Evolutionary conservation across 1,139 yeast species (phyloP), one percentile per base, ranked within the genome.

Genomic region (Hemisphaericaspora subhashii): DNA sequence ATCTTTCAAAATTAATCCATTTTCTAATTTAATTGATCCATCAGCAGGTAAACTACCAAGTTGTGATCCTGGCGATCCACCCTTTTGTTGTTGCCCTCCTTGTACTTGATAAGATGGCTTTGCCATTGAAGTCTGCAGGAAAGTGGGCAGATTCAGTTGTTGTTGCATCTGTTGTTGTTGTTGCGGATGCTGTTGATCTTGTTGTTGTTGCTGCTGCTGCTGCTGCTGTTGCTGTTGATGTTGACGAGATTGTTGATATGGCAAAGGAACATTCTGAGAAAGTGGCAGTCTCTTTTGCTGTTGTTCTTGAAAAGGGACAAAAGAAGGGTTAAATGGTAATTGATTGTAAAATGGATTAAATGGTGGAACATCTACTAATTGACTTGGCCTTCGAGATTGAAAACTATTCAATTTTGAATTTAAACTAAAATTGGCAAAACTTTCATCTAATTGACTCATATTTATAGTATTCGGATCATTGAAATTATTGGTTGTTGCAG

Each of bases 1-100:
- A 38, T 75, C 75, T 43, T 71, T 73, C 38, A 81, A 60, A 10
- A 77, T 48, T 29, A 81, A 62, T 0, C 85, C 85, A 51, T 80
- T 79, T 36, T 80, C 86, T 39, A 81, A 59, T 36, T 71, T 68
- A 18, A 68, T 55, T 7, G 46, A 28, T 26, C 32, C 32, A 18
- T 38, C 33, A 7, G 31, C 25, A 2, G 33, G 26, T 21, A 18
- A n/a, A 39, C 20, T 34, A 5, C 33, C 33, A 8, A 4, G 16
- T 8, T 35, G 32, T 10, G 24, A 27, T 18, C 20, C 21, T 20
- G 36, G 36, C 12, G 35, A 45, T 12, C 34, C 25, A 17, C 34
- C 39, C 22, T 35, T 30, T 42, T 42, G 20, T 27, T 24, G 31
- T 32, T n/a, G n/a, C n/a, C n/a, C n/a, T n/a, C 30, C 14, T 35